Evolutionary conservation across 2,329 filamentous ascomycete species (phyloP).

Genomic region (Epichloe baconii): DNA sequence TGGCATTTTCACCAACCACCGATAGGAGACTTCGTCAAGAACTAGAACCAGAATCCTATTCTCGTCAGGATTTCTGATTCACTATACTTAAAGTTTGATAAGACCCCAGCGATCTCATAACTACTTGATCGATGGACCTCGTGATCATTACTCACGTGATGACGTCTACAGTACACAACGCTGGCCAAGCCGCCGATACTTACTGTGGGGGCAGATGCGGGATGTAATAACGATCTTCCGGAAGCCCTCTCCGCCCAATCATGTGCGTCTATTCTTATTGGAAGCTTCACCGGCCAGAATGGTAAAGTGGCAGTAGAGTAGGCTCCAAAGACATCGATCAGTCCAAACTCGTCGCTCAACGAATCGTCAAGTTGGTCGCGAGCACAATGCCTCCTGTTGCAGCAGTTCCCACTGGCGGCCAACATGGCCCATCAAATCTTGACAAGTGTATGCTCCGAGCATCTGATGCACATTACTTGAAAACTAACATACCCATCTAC

Average conservation of each 20-base stretch:
- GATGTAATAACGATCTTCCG: constrained; percentile 18
- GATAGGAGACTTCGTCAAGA: background rate
- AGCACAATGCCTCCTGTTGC: constrained; percentile 27
- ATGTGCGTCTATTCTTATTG: background rate
- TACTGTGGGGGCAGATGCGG: constrained; percentile 16
- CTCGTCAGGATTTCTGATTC: background rate
- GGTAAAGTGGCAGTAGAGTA: background rate
- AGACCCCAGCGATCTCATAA: background rate
- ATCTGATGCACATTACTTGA: background rate
- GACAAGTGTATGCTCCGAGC: constrained; percentile 36
- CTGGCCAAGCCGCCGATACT: background rate
- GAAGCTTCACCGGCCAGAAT: background rate
- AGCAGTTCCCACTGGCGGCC: constrained; percentile 23
- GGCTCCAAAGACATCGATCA: background rate
- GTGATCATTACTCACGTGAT: constrained; percentile 24
- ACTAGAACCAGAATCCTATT: background rate
- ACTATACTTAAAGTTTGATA: background rate
- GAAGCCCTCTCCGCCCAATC: constrained; percentile 13
- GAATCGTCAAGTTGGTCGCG: background rate
- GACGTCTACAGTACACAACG: constrained; percentile 13
- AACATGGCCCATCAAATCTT: constrained; percentile 36
- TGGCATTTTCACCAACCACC: background rate
- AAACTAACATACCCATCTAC: constrained; percentile 2
- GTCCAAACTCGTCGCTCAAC: background rate
- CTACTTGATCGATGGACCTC: constrained; percentile 10